A percentile compares a stretch with the other conserved stretches of the same genome.
Conservation (phyloP, 352 stramenopile species). For the Pelagophyceae sp. region DNA sequence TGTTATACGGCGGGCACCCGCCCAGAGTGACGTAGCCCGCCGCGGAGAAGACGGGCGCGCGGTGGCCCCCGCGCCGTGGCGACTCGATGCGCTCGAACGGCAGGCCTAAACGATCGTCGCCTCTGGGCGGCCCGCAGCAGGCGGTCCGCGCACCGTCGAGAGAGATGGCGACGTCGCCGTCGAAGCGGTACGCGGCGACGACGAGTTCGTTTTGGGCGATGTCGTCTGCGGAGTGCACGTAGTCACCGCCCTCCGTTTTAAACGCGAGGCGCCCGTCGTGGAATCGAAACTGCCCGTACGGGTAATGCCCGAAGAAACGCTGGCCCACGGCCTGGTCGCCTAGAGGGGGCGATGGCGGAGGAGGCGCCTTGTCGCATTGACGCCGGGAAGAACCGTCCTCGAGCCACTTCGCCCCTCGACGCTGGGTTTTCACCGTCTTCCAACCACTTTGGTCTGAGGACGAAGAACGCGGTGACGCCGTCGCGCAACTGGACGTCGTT, state of each 20-base stretch:
- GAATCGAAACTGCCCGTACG: background rate
- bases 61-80: background rate
- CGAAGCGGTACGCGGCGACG: slow-evolving; percentile 4
- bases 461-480: background rate
- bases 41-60: background rate
- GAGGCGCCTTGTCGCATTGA: too few relatives aligned
- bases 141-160: too few relatives aligned
- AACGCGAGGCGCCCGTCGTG: background rate
- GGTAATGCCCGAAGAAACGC: slow-evolving; percentile 12
- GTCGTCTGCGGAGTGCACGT: background rate
- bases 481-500: background rate
- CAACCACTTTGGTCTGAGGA: background rate
- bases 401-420: too few relatives aligned
- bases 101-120: too few relatives aligned
- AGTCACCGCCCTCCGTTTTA: background rate
- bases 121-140: too few relatives aligned
- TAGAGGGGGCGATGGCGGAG: too few relatives aligned
- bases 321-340: slow-evolving; percentile 1
- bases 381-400: too few relatives aligned
- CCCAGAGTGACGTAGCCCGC: background rate
- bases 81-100: background rate
- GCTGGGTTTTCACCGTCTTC: too few relatives aligned
- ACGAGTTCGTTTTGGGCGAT: background rate
- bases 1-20: slow-evolving; percentile 2
- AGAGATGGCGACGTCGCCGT: background rate